These are phyloP conservation scores for Streptanthus diversifolius DNA, from an alignment of 345 rosid species.

Conservation along the genomic window DNA sequence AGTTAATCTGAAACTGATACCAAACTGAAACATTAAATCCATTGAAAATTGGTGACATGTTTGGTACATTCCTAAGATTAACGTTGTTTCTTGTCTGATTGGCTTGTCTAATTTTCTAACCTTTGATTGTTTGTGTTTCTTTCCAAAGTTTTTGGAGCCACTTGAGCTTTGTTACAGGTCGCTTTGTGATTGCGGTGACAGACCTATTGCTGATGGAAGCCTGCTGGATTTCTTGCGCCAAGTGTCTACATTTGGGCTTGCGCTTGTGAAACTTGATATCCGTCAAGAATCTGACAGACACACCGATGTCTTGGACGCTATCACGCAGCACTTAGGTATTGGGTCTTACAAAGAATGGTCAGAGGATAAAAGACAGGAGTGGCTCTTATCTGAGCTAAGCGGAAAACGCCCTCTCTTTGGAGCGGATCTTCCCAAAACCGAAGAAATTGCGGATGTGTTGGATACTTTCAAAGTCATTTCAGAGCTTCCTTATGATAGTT, in stretches of 20 bases:
- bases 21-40: neutral
- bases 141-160: slow-evolving; percentile 79
- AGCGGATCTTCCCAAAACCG: slow-evolving; percentile 88
- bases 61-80: neutral
- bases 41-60: neutral
- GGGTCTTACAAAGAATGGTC: slow-evolving; percentile 92
- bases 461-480: slow-evolving; percentile 81
- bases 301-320: slow-evolving; percentile 88
- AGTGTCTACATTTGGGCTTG: slow-evolving; percentile 95
- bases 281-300: slow-evolving; percentile 96
- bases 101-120: neutral
- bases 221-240: slow-evolving; percentile 93
- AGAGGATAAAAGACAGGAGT: slow-evolving; percentile 75
- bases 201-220: slow-evolving; percentile 94
- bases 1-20: neutral
- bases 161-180: slow-evolving; percentile 96
- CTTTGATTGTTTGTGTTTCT: slow-evolving; percentile 8
- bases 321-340: slow-evolving; percentile 67
- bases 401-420: slow-evolving; percentile 97
- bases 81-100: neutral
- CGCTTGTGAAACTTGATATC: slow-evolving; percentile 89
- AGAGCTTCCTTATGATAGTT: slow-evolving; percentile 79
- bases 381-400: slow-evolving; percentile 86
- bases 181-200: slow-evolving; percentile 79
- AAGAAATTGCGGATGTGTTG: slow-evolving; percentile 81